Conservation (phyloP, 2,329 filamentous ascomycete genomes). For the Colletotrichum neosansevieriae region DNA sequence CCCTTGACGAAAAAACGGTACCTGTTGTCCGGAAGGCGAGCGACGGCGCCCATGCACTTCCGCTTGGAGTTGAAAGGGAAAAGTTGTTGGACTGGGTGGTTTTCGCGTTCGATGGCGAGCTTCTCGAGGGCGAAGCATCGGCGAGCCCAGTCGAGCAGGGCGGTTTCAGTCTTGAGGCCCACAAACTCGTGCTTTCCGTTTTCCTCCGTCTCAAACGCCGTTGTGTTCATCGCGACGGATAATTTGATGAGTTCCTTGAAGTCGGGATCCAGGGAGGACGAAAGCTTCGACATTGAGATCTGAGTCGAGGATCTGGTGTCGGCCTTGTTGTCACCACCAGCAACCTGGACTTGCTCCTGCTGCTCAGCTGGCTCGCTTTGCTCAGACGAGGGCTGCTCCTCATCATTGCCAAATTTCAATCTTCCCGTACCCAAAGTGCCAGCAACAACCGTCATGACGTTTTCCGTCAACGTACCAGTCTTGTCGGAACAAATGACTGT, state of each 20-base stretch:
- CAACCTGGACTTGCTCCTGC: slow-evolving; percentile 17
- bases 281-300: slow-evolving; percentile 33
- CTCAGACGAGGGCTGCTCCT: slow-evolving; percentile 31
- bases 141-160: slow-evolving; percentile 55
- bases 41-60: slow-evolving; percentile 62
- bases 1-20: slow-evolving; percentile 65
- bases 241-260: slow-evolving; percentile 53
- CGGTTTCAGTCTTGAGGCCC: slow-evolving; percentile 68
- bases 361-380: slow-evolving; percentile 24
- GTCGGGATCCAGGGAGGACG: slow-evolving; percentile 48
- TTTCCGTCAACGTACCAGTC: slow-evolving; percentile 74
- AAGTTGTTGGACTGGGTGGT: slow-evolving; percentile 59
- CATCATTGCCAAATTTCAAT: slow-evolving; percentile 52
- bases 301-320: not conserved
- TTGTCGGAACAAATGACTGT: slow-evolving; percentile 76
- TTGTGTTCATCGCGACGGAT: slow-evolving; percentile 62
- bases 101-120: slow-evolving; percentile 60
- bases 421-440: slow-evolving; percentile 61
- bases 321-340: slow-evolving; percentile 11
- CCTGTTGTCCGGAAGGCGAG: slow-evolving; percentile 46
- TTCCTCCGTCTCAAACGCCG: slow-evolving; percentile 64
- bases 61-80: slow-evolving; percentile 65
- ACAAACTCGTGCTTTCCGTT: slow-evolving; percentile 59
- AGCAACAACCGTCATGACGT: slow-evolving; percentile 71
- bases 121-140: slow-evolving; percentile 53